Percentiles rank a stretch among this genome's conserved stretches.
Conservation (phyloP, 2,329 filamentous ascomycete species). For the Knufia petricola region DNA sequence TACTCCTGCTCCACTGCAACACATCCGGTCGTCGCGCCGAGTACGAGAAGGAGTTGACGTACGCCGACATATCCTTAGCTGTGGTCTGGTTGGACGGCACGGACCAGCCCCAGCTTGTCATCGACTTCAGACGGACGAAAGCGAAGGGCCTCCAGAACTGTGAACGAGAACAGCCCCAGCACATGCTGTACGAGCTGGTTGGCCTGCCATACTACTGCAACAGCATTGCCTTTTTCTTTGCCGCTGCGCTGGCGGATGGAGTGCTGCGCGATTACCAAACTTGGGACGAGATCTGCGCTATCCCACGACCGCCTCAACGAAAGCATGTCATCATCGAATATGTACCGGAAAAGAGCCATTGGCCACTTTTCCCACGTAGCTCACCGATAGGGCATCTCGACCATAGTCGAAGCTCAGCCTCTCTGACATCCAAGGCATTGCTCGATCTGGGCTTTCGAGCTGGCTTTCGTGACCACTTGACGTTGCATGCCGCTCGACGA, state of each 20-base stretch:
- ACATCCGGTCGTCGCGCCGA: slow-evolving; percentile 10
- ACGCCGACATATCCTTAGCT: not conserved
- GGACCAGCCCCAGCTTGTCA: slow-evolving; percentile 6
- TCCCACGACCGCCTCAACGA: not conserved
- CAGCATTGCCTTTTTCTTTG: slow-evolving; percentile 3
- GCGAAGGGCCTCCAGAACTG: slow-evolving; percentile 7
- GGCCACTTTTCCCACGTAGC: not conserved
- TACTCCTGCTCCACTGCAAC: slow-evolving; percentile 6
- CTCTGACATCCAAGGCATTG: slow-evolving; percentile 8
- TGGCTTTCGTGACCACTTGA: slow-evolving; percentile 10
- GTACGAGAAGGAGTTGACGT: slow-evolving; percentile 7
- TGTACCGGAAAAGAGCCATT: not conserved
- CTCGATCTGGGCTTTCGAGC: slow-evolving; percentile 3
- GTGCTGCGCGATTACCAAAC: slow-evolving; percentile 6
- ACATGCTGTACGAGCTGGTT: slow-evolving; percentile 9
- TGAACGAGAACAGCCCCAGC: slow-evolving; percentile 2
- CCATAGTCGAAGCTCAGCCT: not conserved
- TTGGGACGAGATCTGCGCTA: slow-evolving; percentile 6
- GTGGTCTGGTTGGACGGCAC: slow-evolving; percentile 8
- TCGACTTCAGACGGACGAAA: slow-evolving; percentile 7
- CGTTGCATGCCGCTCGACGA: slow-evolving; percentile 9
- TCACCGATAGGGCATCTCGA: not conserved
- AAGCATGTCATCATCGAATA: not conserved
- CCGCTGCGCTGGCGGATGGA: not conserved
- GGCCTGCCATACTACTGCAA: slow-evolving; percentile 7